Conservation (phyloP, 1,139 yeast genomes). For the Debaryomyces robertsiae region DNA sequence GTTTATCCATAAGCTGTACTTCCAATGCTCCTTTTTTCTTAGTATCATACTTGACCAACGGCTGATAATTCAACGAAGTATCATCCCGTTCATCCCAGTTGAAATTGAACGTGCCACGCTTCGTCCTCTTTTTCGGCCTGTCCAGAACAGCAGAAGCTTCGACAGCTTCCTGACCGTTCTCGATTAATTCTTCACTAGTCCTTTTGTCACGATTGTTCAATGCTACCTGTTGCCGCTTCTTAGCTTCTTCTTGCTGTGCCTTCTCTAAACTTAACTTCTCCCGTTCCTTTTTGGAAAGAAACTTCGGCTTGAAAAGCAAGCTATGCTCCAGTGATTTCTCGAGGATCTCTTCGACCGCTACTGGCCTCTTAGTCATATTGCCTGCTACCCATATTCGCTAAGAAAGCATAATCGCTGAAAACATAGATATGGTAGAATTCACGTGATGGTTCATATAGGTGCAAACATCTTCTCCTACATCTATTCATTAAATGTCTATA, state of each 20-base stretch:
- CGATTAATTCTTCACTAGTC: too few species aligned
- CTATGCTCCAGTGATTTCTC: conserved; percentile 20
- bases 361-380: conserved; percentile 30
- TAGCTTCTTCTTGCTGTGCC: conserved; percentile 21
- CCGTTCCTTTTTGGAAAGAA: conserved; percentile 52
- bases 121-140: conserved; percentile 14
- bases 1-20: conserved; percentile 35
- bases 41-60: conserved; percentile 34
- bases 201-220: conserved; percentile 7
- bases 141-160: conserved; percentile 10
- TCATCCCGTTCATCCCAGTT: conserved; percentile 75
- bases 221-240: conserved; percentile 13
- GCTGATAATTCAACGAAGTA: conserved; percentile 50
- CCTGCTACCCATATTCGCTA: too few species aligned
- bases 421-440: neutral
- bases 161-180: too few species aligned
- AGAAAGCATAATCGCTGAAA: too few species aligned
- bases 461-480: neutral
- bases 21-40: conserved; percentile 16
- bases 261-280: conserved; percentile 31
- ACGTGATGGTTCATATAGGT: conserved; percentile 2
- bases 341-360: conserved; percentile 49
- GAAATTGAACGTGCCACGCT: conserved; percentile 55
- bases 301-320: conserved; percentile 37
- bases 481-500: neutral